Percentiles rank a stretch among this genome's conserved stretches.
Evolutionary conservation across 306 rosid genomes (phyloP).

Genomic region (Erythrophleum fordii): DNA sequence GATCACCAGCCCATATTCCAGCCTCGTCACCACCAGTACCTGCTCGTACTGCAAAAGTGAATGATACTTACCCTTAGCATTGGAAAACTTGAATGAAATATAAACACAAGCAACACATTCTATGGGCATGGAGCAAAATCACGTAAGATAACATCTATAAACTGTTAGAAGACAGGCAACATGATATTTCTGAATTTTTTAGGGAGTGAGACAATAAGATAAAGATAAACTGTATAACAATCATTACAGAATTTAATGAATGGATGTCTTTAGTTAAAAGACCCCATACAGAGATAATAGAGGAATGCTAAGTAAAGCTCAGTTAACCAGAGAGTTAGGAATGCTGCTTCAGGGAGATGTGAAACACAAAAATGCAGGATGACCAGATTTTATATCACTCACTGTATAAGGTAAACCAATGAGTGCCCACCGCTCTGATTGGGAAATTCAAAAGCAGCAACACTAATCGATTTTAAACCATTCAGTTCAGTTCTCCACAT

Average conservation of each 20-base stretch:
- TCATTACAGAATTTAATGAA: neutral
- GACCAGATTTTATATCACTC: constrained; percentile 28
- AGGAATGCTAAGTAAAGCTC: constrained; percentile 14
- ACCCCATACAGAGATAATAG: constrained; percentile 5
- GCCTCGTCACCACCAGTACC: constrained; percentile 99
- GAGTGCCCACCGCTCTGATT: neutral
- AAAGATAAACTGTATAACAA: neutral
- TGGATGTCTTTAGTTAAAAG: neutral
- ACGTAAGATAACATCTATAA: neutral
- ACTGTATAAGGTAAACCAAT: constrained; percentile 7
- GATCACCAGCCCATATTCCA: constrained; percentile 99
- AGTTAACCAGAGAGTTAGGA: constrained; percentile 23
- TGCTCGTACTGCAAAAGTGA: constrained; percentile 82
- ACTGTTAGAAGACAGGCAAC: neutral
- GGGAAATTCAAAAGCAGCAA: constrained; percentile 10
- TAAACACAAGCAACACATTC: neutral
- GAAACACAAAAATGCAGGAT: neutral
- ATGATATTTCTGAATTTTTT: neutral
- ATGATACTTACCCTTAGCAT: constrained; percentile 25
- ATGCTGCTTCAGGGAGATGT: constrained; percentile 25
- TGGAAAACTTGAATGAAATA: constrained; percentile 19
- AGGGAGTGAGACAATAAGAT: constrained; percentile 1
- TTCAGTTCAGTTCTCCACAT: constrained; percentile 21
- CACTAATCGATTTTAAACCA: constrained; percentile 28
- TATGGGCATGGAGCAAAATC: neutral